Conservation (phyloP, 2,329 filamentous ascomycete genomes). For the Penicillium sclerotigenum region DNA sequence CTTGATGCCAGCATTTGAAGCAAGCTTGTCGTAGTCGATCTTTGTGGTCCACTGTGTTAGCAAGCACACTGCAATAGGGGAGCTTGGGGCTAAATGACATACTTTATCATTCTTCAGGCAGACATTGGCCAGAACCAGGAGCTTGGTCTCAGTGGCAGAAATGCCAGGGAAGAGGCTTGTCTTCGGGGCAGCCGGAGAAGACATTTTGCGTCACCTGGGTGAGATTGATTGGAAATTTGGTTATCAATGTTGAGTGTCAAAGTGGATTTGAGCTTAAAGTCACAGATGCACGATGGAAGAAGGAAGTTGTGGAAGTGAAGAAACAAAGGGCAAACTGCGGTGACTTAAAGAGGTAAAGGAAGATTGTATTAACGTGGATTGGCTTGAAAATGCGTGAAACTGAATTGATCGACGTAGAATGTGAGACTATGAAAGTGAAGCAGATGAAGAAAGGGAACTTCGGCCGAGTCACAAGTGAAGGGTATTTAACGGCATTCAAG, state of each 20-base stretch:
- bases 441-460: background rate
- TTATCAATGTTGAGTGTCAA: background rate
- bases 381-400: too few species aligned
- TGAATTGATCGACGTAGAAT: background rate
- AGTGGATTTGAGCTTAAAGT: background rate
- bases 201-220: background rate
- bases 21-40: constrained; percentile 1
- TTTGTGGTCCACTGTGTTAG: background rate
- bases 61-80: background rate
- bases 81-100: background rate
- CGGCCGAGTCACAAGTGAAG: background rate
- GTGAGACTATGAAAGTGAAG: background rate
- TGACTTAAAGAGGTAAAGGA: background rate
- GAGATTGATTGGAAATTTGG: background rate
- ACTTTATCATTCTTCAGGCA: background rate
- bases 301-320: background rate
- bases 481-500: background rate
- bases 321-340: too few species aligned
- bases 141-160: background rate
- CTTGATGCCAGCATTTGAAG: background rate
- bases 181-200: background rate
- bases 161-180: background rate
- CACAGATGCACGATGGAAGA: background rate
- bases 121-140: background rate
- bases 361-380: background rate